Base-by-base conservation (phyloP, 495 filamentous ascomycete species). In the Xylaria nigripes region DNA sequence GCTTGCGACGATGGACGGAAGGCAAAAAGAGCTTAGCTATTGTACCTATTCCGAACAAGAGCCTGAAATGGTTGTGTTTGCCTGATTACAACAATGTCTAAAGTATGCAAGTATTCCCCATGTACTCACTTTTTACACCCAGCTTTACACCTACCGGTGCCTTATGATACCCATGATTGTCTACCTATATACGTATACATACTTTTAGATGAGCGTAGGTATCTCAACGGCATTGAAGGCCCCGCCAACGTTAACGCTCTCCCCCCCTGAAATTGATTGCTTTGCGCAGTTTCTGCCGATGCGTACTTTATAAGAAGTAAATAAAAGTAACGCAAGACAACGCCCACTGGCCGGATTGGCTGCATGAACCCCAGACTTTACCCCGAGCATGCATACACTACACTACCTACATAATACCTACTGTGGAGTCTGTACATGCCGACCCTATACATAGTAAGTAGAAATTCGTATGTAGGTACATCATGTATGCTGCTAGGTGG, bases 301-400 rank as follows among this genome's bases (percentile, higher is more conserved):
- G n/a, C n/a, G n/a, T n/a, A n/a, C n/a, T n/a, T n/a, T n/a, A 30
- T 13, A 18, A 42, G 22, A 38, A 45, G 44, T 47, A 47, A 32
- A 19, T 36, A 12, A 36, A 43, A 32, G 40, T 29, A 40, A 27
- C 43, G 51, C 51, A 54, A 54, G n/a, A 47, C 4, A 48, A 54
- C 51, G 45, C 45, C 51, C 34, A 42, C 51, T 47, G 51, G 51
- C 44, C 45, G 34, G 44, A 43, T 32, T 54, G 16, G 51, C 36
- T 54, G 51, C 51, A 54, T 54, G 51, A 54, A 54, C 51, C 51
- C 44, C 51, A 48, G 51, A 47, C 51, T 48, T 47, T 45, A 29
- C 45, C 27, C 45, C 45, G 45, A 47, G 27, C 2, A 47, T 13
- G 36, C 15, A 8, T 29, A n/a, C n/a, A n/a, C 27, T 29, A 9